Base-by-base conservation (phyloP, 108 stramenopile genomes). In the Fragilaria crotonensis region DNA sequence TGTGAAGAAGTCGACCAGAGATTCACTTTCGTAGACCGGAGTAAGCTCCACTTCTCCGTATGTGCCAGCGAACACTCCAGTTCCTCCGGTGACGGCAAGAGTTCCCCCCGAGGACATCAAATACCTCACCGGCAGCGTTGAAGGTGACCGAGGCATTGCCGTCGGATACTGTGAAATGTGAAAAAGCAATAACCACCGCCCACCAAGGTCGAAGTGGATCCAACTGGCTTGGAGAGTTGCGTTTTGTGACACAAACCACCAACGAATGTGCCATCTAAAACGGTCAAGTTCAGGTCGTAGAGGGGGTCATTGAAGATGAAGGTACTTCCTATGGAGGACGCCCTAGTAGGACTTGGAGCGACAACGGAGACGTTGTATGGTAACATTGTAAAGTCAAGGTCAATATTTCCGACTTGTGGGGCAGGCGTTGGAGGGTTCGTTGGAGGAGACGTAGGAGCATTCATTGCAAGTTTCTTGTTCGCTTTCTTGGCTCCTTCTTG, bases 61-160 rank as follows among this genome's bases (percentile, higher is more conserved):
- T 18, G 51, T 53, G 25, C 70, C 23, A 4, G 57, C 29, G 53
- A 55, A 64, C 1, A 60, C 31, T 30, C 57, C 57, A 50, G 60
- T 66, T 26, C 72, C 72, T 23, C 65, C 64, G 0, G 72, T 73
- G 14, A 73, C 46, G 4, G 61, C 48, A 31, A 73, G 25, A 0
- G 58, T 54, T 41, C 36, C 36, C n/a, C 14, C 36, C 36, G 7
- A 41, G 14, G 11, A 14, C 14, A 41, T 41, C 36, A 41, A 41
- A 41, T 7, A 41, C 36, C 14, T 41, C 36, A 14, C 36, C 36
- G 36, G 14, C 36, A 41, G 36, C 36, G 14, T 41, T 41, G 14
- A 41, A 41, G 7, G 36, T 41, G 11, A 41, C 36, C 14, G 36
- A 41, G 14, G 36, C 14, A 7, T 7, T 41, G 14, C 36, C 36